Evolutionary conservation across 106 monocot genomes (phyloP), one percentile per base, ranked within the genome.

Genomic region (Dioscorea dumetorum): DNA sequence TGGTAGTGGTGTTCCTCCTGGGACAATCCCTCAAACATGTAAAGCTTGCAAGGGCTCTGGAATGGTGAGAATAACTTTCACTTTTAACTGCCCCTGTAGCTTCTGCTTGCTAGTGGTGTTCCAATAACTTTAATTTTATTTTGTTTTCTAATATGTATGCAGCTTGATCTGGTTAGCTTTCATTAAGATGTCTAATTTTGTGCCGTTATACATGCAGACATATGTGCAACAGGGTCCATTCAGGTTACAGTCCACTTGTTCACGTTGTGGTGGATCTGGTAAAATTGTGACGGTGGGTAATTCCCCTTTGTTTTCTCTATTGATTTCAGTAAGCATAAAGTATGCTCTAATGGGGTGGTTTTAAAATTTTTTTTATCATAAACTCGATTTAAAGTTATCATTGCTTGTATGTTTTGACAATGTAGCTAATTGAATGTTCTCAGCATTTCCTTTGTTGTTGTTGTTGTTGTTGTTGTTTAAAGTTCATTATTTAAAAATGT

Each of bases 11-110:
- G 87, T 84, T 62, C 99, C 93, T 58, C 87, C 99, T 71, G 99
- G 99, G 59, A 93, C 90, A 34, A 89, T 58, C 62, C 99, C 99
- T 56, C 93, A 99, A 77, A 93, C 90, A 49, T 99, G 99, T 70
- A 76, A 48, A 68, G 12, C 70, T 76, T 93, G 99, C 66, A 83
- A 73, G 82, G 99, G 99, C 65, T 84, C 86, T 41, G 99, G 99
- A 79, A 81, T 75, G 78, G 99, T 99, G 15, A 74, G 82, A 72
- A 16, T n/a, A n/a, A n/a, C n/a, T n/a, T n/a, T n/a, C n/a, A n/a
- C n/a, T n/a, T n/a, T n/a, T n/a, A n/a, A n/a, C n/a, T n/a, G n/a
- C n/a, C n/a, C n/a, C n/a, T n/a, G n/a, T n/a, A n/a, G n/a, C n/a
- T n/a, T n/a, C n/a, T n/a, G n/a, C n/a, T n/a, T n/a, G n/a, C n/a